A percentile compares a stretch with the other conserved stretches of the same genome.
phyloP scores from a whole-genome alignment of 148 eudicot genomes.

The Mesembryanthemum crystallinum region DNA sequence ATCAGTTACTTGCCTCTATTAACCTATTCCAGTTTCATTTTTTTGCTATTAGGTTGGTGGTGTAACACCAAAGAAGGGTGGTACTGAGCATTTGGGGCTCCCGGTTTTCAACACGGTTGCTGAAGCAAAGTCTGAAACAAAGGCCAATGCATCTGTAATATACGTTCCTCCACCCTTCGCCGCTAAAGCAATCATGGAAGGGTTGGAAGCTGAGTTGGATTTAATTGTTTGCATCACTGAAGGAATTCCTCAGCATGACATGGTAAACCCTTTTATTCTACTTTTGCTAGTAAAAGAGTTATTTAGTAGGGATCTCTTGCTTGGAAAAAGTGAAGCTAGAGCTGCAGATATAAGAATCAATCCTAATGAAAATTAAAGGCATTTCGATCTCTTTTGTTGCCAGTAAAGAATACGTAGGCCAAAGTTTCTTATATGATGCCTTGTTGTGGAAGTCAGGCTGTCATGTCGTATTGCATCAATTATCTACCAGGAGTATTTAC shows the following conservation, averaged over 20 bases:
- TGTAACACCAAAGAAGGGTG: constrained; percentile 95
- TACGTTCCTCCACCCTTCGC: constrained; percentile 99
- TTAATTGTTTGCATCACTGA: constrained; percentile 94
- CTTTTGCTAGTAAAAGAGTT: not conserved
- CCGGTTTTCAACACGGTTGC: constrained; percentile 91
- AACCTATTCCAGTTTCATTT: not conserved
- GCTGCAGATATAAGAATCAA: not conserved
- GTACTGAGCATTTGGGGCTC: constrained; percentile 93
- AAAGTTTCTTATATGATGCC: not conserved
- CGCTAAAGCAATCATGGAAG: constrained; percentile 94
- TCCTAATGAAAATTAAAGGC: too few relatives aligned
- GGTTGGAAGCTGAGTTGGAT: constrained; percentile 89
- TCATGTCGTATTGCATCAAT: not conserved
- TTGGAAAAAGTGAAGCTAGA: constrained; percentile 1
- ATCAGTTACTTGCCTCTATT: not conserved
- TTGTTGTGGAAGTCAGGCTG: constrained; percentile 1
- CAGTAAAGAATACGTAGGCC: too few relatives aligned
- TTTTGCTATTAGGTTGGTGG: constrained; percentile 75
- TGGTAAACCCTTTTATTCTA: constrained; percentile 56
- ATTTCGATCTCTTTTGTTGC: too few relatives aligned
- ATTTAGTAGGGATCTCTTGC: not conserved
- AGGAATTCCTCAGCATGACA: constrained; percentile 99
- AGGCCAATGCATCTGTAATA: constrained; percentile 93
- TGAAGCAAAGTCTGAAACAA: constrained; percentile 94
- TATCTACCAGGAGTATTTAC: not conserved